Evolutionary conservation across 306 rosid species (phyloP).

Genomic region (Ormosia emarginata): DNA sequence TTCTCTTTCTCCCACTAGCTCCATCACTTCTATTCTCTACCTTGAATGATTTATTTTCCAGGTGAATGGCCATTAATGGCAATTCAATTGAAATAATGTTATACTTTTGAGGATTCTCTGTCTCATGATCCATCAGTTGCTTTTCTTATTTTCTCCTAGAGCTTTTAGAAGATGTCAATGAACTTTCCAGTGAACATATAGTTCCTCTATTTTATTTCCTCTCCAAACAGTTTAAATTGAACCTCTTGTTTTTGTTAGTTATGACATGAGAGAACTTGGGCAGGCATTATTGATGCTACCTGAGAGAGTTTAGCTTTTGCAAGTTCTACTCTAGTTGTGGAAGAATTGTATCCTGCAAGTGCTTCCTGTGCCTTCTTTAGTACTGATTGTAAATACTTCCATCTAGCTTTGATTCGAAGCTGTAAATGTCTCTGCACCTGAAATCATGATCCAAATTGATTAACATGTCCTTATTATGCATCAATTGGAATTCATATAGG

Average conservation of each 20-base stretch:
- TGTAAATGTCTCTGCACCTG: constrained; percentile 88
- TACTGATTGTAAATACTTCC: constrained; percentile 76
- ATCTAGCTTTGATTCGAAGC: constrained; percentile 82
- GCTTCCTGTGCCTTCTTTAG: constrained; percentile 75
- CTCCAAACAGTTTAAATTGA: constrained; percentile 28
- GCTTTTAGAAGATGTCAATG: constrained; percentile 74
- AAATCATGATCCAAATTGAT: constrained; percentile 1
- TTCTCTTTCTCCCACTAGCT: constrained; percentile 51
- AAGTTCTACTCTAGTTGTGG: constrained; percentile 45
- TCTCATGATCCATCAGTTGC: constrained; percentile 11
- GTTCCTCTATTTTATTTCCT: constrained; percentile 51
- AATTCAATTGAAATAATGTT: constrained; percentile 42
- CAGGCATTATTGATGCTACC: constrained; percentile 54
- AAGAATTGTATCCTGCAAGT: constrained; percentile 56
- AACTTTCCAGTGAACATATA: constrained; percentile 69
- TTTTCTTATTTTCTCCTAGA: constrained; percentile 47
- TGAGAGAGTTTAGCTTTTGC: constrained; percentile 72
- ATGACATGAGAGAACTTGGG: constrained; percentile 59
- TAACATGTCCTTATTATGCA: not conserved
- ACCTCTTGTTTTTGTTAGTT: constrained; percentile 51
- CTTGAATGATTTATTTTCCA: constrained; percentile 22
- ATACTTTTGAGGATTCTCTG: constrained; percentile 23
- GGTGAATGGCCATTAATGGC: constrained; percentile 36
- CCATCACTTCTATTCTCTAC: constrained; percentile 24
- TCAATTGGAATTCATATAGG: not conserved